Evolutionary conservation across 2,329 filamentous ascomycete genomes (phyloP), one percentile per base, ranked within the genome.

Genomic region (Dothistroma septosporum): DNA sequence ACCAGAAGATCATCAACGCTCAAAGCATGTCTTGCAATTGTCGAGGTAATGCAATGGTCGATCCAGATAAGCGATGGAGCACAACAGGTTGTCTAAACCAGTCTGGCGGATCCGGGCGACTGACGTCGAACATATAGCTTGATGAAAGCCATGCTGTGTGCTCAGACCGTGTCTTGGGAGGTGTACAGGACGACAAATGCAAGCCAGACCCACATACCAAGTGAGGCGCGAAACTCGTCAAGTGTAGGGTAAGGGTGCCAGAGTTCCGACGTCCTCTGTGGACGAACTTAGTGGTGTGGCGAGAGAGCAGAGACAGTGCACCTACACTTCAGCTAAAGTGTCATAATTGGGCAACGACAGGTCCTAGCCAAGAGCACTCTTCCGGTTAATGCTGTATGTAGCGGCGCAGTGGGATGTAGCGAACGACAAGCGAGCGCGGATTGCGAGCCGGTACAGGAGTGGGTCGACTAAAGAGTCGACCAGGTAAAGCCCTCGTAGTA

Each of bases 51-150:
- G 64, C 60, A 44, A 49, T 28, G 32, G 49, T 61, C 53, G 66
- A 68, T 66, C 62, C 64, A 66, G 68, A 70, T 70, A 68, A 70
- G 68, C 68, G 69, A 69, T 49, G 64, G 64, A 59, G 64, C 68
- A 71, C 69, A 63, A 64, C 69, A 70, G 68, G 61, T 62, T 66
- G 63, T 66, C 64, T 61, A 49, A 66, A 66, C 68, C 69, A 68
- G 60, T 58, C 58, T 63, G 61, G 62, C 66, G 65, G 69, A 57
- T 64, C 58, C 54, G 60, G 61, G 55, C 57, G 59, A 53, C 57
- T 58, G 52, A 53, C 58, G 53, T 48, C 60, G 64, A 60, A 61
- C 62, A 64, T 66, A 65, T 65, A 66, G 54, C 61, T 63, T 64
- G 61, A 64, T 63, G 61, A 58, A 62, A 64, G 61, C 60, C 58